Base-by-base conservation (phyloP, 2,329 filamentous ascomycete species). In the Alternaria hordeiaustralica region DNA sequence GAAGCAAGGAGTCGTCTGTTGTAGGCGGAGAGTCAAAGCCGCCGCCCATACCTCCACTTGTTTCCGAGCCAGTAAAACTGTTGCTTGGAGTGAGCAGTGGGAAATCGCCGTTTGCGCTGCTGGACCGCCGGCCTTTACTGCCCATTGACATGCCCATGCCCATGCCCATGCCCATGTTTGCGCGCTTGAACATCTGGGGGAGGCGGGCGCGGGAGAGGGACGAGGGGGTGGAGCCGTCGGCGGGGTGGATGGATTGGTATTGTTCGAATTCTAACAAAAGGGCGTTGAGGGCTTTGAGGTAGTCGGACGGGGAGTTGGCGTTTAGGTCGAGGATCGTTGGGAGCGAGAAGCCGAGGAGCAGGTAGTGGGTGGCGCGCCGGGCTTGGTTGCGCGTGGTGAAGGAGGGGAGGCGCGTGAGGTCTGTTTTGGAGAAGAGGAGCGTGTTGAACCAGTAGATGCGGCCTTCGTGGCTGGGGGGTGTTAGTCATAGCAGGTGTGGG, bases 391-490 rank as follows among this genome's bases (percentile, higher is more conserved):
- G 89, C 5, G 89, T 84, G 63, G 96, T 92, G 77, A 96, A 95
- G 77, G 93, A 97, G 49, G 95, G 90, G 84, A 97, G 90, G 75
- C 90, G 90, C 55, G 87, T 84, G 33, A 98, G 86, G 79, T 97
- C 93, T 28, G 88, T 81, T 74, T 93, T 92, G 69, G 94, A 92
- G 81, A 97, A 97, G 75, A 97, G 91, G 64, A 97, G 88, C 0
- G 96, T 97, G 82, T 97, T 97, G 85, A 98, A 97, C 94, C 96
- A 98, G 84, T 97, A 98, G 45, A 97, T 90, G 62, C 93, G 90
- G 64, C 95, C 94, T 82, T 97, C 94, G 77, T 99, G 94, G 26
- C 93, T 97, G 77, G 55, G 7, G 2, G 55, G 13, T n/a, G 3
- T 3, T 13, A 60, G n/a, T n/a, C n/a, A n/a, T n/a, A n/a, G n/a